These are phyloP conservation scores for Magnaporthiopsis rhizophila DNA, from an alignment of 2,329 filamentous ascomycete species.

Conservation along the genomic window DNA sequence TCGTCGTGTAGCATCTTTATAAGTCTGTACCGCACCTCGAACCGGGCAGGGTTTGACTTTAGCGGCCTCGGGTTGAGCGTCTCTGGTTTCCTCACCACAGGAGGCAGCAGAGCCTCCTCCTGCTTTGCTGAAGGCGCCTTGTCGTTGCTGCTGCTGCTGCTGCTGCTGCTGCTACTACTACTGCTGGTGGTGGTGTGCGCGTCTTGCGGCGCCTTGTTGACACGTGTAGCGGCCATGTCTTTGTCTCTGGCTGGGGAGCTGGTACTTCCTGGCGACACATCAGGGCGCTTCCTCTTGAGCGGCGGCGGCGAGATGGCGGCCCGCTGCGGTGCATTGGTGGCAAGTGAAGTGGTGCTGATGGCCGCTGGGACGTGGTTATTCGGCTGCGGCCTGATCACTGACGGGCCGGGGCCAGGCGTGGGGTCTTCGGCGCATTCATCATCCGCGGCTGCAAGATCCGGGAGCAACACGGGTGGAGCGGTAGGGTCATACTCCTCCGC, in stretches of 20 bases:
- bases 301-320: slow-evolving; percentile 7
- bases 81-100: slow-evolving; percentile 33
- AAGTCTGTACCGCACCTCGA: slow-evolving; percentile 47
- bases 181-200: neutral
- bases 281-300: slow-evolving; percentile 12
- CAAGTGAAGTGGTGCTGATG: neutral
- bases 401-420: neutral
- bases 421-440: neutral
- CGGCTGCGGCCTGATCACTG: neutral
- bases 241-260: neutral
- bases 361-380: neutral
- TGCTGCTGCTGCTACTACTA: too few relatives aligned
- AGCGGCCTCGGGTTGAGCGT: slow-evolving; percentile 61
- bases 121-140: neutral
- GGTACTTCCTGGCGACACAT: neutral
- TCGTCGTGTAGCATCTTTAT: slow-evolving; percentile 58
- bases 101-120: neutral
- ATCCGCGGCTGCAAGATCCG: neutral
- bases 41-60: slow-evolving; percentile 45
- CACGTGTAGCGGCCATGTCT: neutral
- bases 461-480: slow-evolving; percentile 1
- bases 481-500: slow-evolving; percentile 9
- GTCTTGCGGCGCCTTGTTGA: neutral
- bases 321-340: neutral
- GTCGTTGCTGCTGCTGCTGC: neutral